Evolutionary conservation across 768 basidiomycete genomes (phyloP), one percentile per base, ranked within the genome.

Genomic region (Crucibulum laeve): DNA sequence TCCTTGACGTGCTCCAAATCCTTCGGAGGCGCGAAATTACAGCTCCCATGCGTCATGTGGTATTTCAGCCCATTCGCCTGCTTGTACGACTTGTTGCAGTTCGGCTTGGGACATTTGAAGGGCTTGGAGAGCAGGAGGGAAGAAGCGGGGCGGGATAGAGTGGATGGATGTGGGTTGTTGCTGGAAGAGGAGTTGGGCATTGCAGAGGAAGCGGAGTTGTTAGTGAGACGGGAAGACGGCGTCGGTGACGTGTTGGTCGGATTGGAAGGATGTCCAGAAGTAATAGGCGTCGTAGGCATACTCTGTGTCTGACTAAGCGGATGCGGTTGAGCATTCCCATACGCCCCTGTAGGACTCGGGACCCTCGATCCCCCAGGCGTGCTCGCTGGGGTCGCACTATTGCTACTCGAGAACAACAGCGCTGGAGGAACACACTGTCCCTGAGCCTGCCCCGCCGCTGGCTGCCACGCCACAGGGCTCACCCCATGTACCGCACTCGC

Each of bases 81-180:
- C 71, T 95, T 95, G 73, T 95, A 96, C 40, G 79, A 79, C 74
- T 97, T 97, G 70, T 89, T 91, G 72, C 93, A 97, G 51, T 92
- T 91, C 0, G 89, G 82, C 61, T 94, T 94, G 7, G 93, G 93
- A 71, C 93, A 97, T 37, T 81, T 76, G 79, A 92, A 94, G 3
- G 91, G 90, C 63, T 93, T 93, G 45, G 80, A 81, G 38, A 87
- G 67, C 28, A 88, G 63, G n/a, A 87, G 64, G 3, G 82, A 79
- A 0, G 82, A 69, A 24, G 35, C 11, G 77, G 49, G 73, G 70
- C 57, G 50, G 25, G 65, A 49, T 34, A 64, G 53, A 17, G 54
- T 51, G n/a, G 49, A 43, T 28, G 47, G 30, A 8, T 24, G 18
- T 11, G 14, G 15, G 19, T 4, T 1, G 41, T 5, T 41, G 22